Evolutionary conservation across 345 rosid genomes (phyloP).

Genomic region (Angophora floribunda): DNA sequence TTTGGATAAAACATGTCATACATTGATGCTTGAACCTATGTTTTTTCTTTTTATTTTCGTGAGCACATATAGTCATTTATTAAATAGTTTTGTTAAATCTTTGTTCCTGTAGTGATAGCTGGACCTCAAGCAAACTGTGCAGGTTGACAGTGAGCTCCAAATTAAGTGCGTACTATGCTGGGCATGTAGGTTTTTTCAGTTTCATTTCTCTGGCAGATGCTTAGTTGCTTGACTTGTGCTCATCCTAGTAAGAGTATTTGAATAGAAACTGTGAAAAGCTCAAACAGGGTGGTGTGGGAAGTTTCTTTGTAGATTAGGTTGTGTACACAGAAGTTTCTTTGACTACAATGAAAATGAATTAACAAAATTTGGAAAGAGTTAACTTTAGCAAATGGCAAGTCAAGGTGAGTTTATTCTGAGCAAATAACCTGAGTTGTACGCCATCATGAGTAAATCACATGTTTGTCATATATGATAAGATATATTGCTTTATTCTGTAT

Average conservation of each 20-base stretch:
- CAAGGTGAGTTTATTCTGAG: neutral
- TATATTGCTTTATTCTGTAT: neutral
- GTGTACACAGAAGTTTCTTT: neutral
- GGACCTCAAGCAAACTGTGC: conserved; percentile 90
- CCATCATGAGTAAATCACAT: neutral
- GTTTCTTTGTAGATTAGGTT: neutral
- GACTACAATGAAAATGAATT: neutral
- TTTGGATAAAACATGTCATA: neutral
- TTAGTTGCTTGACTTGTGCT: neutral
- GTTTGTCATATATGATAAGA: neutral
- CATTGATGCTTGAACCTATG: neutral
- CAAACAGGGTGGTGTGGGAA: neutral
- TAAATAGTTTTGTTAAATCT: neutral
- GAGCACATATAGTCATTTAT: neutral
- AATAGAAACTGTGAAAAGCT: neutral
- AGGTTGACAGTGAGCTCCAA: conserved; percentile 80
- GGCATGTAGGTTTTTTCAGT: conserved; percentile 60
- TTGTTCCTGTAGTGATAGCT: conserved; percentile 51
- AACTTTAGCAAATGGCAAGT: neutral
- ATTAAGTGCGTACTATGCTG: conserved; percentile 94
- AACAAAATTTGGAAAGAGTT: neutral
- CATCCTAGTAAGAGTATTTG: neutral
- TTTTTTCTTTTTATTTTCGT: neutral
- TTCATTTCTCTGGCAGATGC: neutral
- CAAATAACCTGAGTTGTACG: neutral